Percentiles rank a stretch among this genome's conserved stretches.
These are phyloP conservation scores for Boletales sp. DNA, from an alignment of 768 basidiomycete species.

Conservation along the genomic window DNA sequence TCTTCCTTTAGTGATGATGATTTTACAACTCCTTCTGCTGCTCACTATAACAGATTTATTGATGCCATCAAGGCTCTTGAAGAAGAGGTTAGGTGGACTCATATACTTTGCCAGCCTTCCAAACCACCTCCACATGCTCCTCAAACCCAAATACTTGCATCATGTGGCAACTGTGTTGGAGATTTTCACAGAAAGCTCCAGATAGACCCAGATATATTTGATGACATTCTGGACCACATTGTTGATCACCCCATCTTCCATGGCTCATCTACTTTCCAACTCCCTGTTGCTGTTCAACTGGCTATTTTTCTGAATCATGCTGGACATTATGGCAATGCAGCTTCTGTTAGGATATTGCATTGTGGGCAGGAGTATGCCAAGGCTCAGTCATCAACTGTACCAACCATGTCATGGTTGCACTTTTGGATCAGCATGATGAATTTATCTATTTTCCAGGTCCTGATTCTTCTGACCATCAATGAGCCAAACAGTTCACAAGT, in stretches of 20 bases:
- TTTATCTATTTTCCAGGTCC: background rate
- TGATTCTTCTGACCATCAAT: no score
- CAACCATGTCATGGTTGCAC: background rate
- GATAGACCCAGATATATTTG: slow-evolving; percentile 23
- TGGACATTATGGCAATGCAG: slow-evolving; percentile 29
- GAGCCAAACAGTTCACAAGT: no score
- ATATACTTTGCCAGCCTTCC: no score
- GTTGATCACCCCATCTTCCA: no score
- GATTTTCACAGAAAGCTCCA: background rate
- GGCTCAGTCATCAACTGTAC: slow-evolving; percentile 3
- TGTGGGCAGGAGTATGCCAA: slow-evolving; percentile 7
- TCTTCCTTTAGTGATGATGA: no score
- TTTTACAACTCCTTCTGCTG: no score
- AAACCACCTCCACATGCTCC: no score
- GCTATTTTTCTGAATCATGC: slow-evolving; percentile 24
- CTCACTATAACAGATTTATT: no score
- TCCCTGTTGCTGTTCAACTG: slow-evolving; percentile 25
- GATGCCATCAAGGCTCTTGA: no score
- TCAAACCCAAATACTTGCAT: no score
- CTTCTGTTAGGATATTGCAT: background rate
- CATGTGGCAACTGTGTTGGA: no score
- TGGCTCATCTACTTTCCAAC: slow-evolving; percentile 3
- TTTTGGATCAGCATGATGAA: background rate
- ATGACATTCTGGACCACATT: slow-evolving; percentile 21
- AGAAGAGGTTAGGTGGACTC: no score